Evolutionary conservation across 1,284 basidiomycete species (phyloP).

Genomic region (Cerrena zonata): DNA sequence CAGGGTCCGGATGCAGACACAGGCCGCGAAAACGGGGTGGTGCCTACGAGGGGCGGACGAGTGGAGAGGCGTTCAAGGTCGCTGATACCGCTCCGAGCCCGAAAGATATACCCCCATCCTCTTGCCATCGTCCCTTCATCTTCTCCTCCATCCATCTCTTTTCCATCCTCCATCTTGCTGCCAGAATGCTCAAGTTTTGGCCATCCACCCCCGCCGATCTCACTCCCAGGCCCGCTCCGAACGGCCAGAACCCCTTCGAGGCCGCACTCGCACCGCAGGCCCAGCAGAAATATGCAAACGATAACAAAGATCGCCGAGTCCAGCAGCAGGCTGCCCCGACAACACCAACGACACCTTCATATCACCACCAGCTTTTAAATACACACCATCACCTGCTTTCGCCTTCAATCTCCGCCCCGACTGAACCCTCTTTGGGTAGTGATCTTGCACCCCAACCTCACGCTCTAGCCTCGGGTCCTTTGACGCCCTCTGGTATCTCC

Average conservation of each 20-base stretch:
- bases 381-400: conserved; percentile 25
- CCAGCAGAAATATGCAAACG: conserved; percentile 25
- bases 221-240: conserved; percentile 58
- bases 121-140: background rate
- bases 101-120: background rate
- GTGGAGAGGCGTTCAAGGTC: conserved; percentile 1
- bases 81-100: background rate
- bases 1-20: too few relatives aligned
- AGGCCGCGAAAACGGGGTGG: background rate
- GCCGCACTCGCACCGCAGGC: conserved; percentile 22
- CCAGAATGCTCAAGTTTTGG: conserved; percentile 64
- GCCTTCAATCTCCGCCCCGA: conserved; percentile 26
- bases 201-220: conserved; percentile 61
- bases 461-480: conserved; percentile 29
- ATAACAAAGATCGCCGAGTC: conserved; percentile 10
- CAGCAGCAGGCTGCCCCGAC: conserved; percentile 6
- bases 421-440: conserved; percentile 20
- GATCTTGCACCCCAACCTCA: conserved; percentile 27
- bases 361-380: conserved; percentile 38
- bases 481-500: conserved; percentile 34
- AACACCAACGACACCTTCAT: conserved; percentile 20
- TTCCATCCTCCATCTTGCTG: conserved; percentile 14
- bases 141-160: conserved; percentile 2
- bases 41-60: background rate
- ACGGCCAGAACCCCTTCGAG: conserved; percentile 67